Evolutionary conservation across 2,329 filamentous ascomycete genomes (phyloP), one percentile per base, ranked within the genome.

Genomic region (Colletotrichum salicis): DNA sequence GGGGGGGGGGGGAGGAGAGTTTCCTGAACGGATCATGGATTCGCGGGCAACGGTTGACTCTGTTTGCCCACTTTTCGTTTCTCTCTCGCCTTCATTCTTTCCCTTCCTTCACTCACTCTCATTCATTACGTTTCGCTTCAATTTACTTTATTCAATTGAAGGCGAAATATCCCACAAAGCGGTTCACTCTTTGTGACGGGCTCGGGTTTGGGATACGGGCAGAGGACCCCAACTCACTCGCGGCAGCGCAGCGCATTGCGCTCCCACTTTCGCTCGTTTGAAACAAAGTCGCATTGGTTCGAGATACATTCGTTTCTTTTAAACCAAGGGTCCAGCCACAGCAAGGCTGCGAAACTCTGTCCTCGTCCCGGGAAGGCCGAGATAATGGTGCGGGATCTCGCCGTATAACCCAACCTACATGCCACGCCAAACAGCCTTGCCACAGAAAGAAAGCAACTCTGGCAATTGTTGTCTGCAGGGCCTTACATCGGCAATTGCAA

Each of bases 11-110:
- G 19, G 27, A 10, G 13, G 51, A 7, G 45, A 52, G 59, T 51
- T 11, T 35, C 51, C 33, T 66, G 48, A 64, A 64, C 41, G 65
- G 64, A 71, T 64, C 59, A 71, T 71, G 65, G 65, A 57, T 60
- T 57, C 64, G 64, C 12, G 15, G 15, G 51, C 5, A 41, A 45
- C 33, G 13, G 54, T 71, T 69, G 68, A 67, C 45, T 37, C 68
- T n/a, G 27, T 51, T 35, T 54, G 65, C 57, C 69, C 69, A 64
- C 65, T 63, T 68, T 70, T 60, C 68, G 63, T 70, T 70, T 62
- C 56, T 64, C 22, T 51, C 29, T 51, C 52, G n/a, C 48, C 41
- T 60, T 35, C 37, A 19, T 35, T 51, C 29, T 48, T 48, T 7
- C 37, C 37, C 33, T 48, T 65, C 33, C 29, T 41, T 54, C 13